A percentile compares a stretch with the other conserved stretches of the same genome.
phyloP scores from a whole-genome alignment of 164 flowering plant genomes.

The Vitis vinifera region ASM3070453v1 NC_081810.1:16028001-16028500 shows the following conservation, averaged over 20 bases:
- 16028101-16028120: too few species aligned
- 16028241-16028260: slow-evolving; percentile 3
- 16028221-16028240: background rate
- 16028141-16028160: slow-evolving; percentile 6
- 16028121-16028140: slow-evolving; percentile 1
- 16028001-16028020: too few species aligned
- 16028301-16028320: background rate
- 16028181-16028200: background rate
- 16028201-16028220: slow-evolving; percentile 9
- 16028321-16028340: too few species aligned
- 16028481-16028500: slow-evolving; percentile 12
- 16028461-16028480: background rate
- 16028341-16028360: background rate
- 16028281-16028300: slow-evolving; percentile 11
- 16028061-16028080: too few species aligned
- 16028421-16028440: too few species aligned
- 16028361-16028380: background rate
- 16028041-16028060: too few species aligned
- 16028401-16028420: too few species aligned
- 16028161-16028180: background rate
- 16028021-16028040: too few species aligned
- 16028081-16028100: too few species aligned
- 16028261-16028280: background rate
- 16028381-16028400: background rate
- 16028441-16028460: background rate